Evolutionary conservation across 768 basidiomycete species (phyloP), one percentile per base, ranked within the genome.

Genomic region (Epithele typhae): DNA sequence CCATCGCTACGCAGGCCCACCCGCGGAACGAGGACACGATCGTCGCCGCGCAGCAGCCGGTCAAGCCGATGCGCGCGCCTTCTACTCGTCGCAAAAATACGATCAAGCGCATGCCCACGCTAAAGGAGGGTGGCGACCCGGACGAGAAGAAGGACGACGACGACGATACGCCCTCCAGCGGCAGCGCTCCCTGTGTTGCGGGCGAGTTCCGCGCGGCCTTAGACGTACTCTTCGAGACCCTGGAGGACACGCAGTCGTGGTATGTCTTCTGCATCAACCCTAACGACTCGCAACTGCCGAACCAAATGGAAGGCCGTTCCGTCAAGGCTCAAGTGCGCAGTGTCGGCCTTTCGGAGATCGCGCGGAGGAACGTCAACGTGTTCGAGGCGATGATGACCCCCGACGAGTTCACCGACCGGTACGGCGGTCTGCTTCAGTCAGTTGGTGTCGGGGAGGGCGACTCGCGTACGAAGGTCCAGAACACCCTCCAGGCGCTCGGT

Each of bases 21-120:
- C 93, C 95, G 0, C 73, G 85, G 52, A 86, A 94, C 57, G 92
- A 97, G 58, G 93, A 95, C 41, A 96, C 94, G 0, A 94, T 97
- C 51, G 94, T 97, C 14, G 80, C 92, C 5, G 93, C 92, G 0
- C 92, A 93, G 61, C 93, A 96, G 63, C 82, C 84, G 27, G 84
- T 92, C 53, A 92, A 94, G 65, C 95, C 95, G 0, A 91, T 96
- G 84, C 82, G 94, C 8, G 82, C 88, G 0, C 94, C 94, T 0
- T 95, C 92, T 0, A 95, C 86, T 0, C 75, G 91, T 38, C 77
- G 92, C 47, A 92, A 92, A 66, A 77, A 76, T 18, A 81, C 85
- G 0, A 64, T 88, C 49, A 81, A 79, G 57, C 78, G 85, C 17
- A 70, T 80, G 61, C 73, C 77, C 4, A 75, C 77, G 3, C 61